Percentiles rank a stretch among this genome's conserved stretches.
Conservation (phyloP, 441 rosid genomes). For the Theobroma grandiflorum region DNA sequence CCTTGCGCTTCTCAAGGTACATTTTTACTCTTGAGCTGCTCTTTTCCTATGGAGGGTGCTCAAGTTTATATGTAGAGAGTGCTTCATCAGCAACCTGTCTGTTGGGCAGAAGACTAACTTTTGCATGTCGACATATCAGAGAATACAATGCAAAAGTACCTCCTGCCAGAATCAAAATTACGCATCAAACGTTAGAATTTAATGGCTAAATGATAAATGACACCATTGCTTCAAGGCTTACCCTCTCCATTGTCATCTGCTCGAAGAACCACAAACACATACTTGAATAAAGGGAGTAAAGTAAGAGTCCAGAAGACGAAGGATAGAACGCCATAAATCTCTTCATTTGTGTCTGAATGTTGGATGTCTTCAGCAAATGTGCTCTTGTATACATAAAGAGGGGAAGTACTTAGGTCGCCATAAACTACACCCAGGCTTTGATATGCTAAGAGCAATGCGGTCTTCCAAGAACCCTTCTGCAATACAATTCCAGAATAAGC, state of each 20-base stretch:
- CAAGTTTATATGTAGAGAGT: slow-evolving; percentile 85
- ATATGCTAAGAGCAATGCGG: slow-evolving; percentile 77
- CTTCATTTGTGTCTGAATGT: slow-evolving; percentile 88
- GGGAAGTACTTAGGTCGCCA: slow-evolving; percentile 94
- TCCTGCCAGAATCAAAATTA: slow-evolving; percentile 50
- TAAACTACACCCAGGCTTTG: slow-evolving; percentile 98
- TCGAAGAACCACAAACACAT: slow-evolving; percentile 88
- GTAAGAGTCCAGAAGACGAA: slow-evolving; percentile 98
- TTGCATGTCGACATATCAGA: slow-evolving; percentile 87
- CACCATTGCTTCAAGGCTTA: slow-evolving; percentile 32
- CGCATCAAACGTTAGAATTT: slow-evolving; percentile 18
- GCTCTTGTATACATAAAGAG: slow-evolving; percentile 92
- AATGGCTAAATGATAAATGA: background rate
- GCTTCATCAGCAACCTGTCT: slow-evolving; percentile 92
- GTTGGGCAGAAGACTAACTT: slow-evolving; percentile 91
- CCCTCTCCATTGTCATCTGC: slow-evolving; percentile 99
- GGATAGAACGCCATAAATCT: slow-evolving; percentile 90
- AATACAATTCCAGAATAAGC: slow-evolving; percentile 35
- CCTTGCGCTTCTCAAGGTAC: slow-evolving; percentile 79
- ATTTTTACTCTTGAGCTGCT: slow-evolving; percentile 65
- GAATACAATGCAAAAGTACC: slow-evolving; percentile 98
- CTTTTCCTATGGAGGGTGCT: slow-evolving; percentile 67
- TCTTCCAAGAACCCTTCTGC: slow-evolving; percentile 91
- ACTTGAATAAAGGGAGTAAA: slow-evolving; percentile 84
- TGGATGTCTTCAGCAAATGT: slow-evolving; percentile 91